These are phyloP conservation scores for Hydnomerulius pinastri DNA, from an alignment of 768 basidiomycete species.

Conservation along the genomic window DNA sequence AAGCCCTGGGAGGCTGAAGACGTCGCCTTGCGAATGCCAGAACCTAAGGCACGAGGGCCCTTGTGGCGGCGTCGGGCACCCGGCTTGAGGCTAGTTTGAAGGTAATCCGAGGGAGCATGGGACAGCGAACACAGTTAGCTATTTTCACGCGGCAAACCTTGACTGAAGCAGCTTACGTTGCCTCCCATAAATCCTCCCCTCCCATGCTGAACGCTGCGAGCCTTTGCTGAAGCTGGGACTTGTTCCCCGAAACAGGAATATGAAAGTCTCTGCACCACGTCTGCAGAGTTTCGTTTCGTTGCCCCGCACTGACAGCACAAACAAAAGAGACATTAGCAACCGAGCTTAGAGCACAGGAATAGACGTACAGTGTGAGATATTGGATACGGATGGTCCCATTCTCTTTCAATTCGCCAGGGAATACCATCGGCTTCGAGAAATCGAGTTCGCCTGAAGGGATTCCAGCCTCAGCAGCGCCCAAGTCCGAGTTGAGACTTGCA, in stretches of 20 bases:
- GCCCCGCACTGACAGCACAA: background rate
- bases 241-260: background rate
- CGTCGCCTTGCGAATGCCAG: background rate
- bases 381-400: background rate
- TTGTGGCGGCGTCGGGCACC: constrained; percentile 2
- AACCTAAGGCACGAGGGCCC: background rate
- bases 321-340: too few relatives aligned
- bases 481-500: too few relatives aligned
- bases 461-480: too few relatives aligned
- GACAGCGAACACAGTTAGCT: background rate
- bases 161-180: background rate
- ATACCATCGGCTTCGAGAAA: background rate
- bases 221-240: background rate
- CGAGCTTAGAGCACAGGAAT: too few relatives aligned
- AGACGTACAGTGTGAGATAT: background rate
- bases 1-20: background rate
- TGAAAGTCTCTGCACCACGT: background rate
- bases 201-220: background rate
- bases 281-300: background rate
- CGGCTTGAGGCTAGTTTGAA: background rate
- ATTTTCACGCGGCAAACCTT: too few relatives aligned
- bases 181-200: background rate
- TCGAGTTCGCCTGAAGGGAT: too few relatives aligned
- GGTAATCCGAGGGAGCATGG: background rate
- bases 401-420: background rate